phyloP scores from a whole-genome alignment of 352 stramenopile genomes.

The Vaucheria bursata region DNA sequence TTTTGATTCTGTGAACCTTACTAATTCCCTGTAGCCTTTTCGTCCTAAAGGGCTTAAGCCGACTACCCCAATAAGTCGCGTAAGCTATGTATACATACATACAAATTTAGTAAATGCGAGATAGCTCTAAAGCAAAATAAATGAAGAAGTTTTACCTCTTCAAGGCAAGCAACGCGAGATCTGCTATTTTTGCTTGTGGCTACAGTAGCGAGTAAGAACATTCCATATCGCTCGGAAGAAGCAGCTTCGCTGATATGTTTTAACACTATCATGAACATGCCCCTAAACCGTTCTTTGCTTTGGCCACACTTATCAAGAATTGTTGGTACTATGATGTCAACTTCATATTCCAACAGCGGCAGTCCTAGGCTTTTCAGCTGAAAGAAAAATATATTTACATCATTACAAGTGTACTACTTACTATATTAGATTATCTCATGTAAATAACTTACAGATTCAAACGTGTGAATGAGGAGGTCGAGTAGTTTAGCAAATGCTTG shows the following conservation, averaged over 20 bases:
- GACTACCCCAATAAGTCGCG: background rate
- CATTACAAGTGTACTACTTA: background rate
- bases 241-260: background rate
- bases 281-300: slow-evolving; percentile 40
- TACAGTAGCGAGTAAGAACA: slow-evolving; percentile 31
- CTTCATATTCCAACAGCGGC: slow-evolving; percentile 34
- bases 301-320: slow-evolving; percentile 45
- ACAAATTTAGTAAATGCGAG: background rate
- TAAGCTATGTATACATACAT: background rate
- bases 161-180: slow-evolving; percentile 26
- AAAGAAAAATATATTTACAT: background rate
- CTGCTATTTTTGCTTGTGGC: slow-evolving; percentile 37
- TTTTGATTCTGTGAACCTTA: background rate
- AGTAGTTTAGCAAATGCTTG: slow-evolving; percentile 39
- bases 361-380: slow-evolving; percentile 14
- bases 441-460: background rate
- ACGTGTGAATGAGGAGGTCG: background rate
- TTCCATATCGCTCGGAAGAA: slow-evolving; percentile 36
- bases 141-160: slow-evolving; percentile 27
- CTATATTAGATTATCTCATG: background rate
- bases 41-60: background rate
- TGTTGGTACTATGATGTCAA: slow-evolving; percentile 30
- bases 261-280: slow-evolving; percentile 27
- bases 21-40: slow-evolving; percentile 36
- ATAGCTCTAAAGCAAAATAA: slow-evolving; percentile 11